phyloP scores from a whole-genome alignment of 2,329 filamentous ascomycete species.

The Saccharata proteae region DNA sequence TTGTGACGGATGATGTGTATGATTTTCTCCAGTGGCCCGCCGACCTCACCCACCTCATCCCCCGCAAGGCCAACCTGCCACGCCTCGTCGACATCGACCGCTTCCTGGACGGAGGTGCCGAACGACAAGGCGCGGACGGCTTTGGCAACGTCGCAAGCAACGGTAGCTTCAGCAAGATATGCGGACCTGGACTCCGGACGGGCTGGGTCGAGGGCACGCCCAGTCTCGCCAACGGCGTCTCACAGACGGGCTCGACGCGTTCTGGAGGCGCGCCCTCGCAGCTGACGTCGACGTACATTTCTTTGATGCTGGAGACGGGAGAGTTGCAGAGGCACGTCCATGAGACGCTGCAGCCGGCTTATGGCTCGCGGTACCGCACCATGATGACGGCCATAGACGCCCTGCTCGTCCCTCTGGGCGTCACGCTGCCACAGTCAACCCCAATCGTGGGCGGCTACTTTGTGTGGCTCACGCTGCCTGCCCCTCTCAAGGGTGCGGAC shows the following conservation, averaged over 20 bases:
- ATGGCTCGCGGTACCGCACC: constrained; percentile 39
- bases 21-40: constrained; percentile 75
- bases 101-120: constrained; percentile 46
- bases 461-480: constrained; percentile 61
- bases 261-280: constrained; percentile 51
- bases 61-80: constrained; percentile 43
- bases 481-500: constrained; percentile 38
- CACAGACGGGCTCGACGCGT: constrained; percentile 45
- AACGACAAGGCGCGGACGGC: constrained; percentile 34
- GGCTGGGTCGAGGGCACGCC: constrained; percentile 76
- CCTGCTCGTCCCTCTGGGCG: constrained; percentile 51
- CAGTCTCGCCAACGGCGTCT: constrained; percentile 47
- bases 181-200: constrained; percentile 66
- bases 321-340: constrained; percentile 42
- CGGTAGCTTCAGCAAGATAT: constrained; percentile 81
- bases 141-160: constrained; percentile 81
- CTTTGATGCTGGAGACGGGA: constrained; percentile 40
- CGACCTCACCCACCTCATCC: constrained; percentile 14
- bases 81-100: constrained; percentile 70
- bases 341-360: constrained; percentile 42
- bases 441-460: constrained; percentile 65
- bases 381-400: constrained; percentile 48
- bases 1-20: constrained; percentile 87
- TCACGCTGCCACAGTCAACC: constrained; percentile 34
- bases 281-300: constrained; percentile 44